Evolutionary conservation across 345 rosid species (phyloP), one percentile per base, ranked within the genome.

Genomic region (Citrus inodora): DNA sequence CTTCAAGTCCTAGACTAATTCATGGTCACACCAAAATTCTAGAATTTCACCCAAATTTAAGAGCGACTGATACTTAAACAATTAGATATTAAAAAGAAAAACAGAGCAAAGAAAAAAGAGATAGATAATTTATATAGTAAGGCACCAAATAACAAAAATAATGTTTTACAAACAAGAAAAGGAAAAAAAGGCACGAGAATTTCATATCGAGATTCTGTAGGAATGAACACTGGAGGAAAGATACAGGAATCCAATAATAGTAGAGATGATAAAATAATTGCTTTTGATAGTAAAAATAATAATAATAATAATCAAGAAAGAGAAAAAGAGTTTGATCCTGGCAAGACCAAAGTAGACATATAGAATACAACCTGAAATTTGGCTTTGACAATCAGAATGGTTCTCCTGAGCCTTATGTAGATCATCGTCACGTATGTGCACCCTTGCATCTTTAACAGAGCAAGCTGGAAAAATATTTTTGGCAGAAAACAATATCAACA

Each of bases 351-450:
- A 78, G 24, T 68, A 58, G 21, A 51, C 16, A 74, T 13, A 40
- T 6, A 69, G 82, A 53, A 74, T 74, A 59, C 64, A 71, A 68
- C 96, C 98, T 91, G 96, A 87, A 78, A 79, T 84, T 80, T 80
- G 87, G 78, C 75, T 76, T 48, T 11, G 82, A 76, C 83, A 80
- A 48, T 80, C 83, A 22, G 86, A 64, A 58, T 73, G 89, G 77
- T 70, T 85, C 80, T 74, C 68, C 71, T 58, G 82, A 24, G 51
- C 65, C 53, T 78, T 63, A 37, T 17, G 51, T 27, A 66, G 74
- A 66, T 60, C 83, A 81, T 76, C 87, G 71, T 86, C 86, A 30
- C 9, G 25, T 7, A 22, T 70, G 30, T 22, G 78, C 46, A 83
- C 67, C 40, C 80, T 74, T 74, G 79, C 84, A 77, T 88, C 91